Conservation (phyloP, 208 protist species). For the Zelonia costaricensis region DNA sequence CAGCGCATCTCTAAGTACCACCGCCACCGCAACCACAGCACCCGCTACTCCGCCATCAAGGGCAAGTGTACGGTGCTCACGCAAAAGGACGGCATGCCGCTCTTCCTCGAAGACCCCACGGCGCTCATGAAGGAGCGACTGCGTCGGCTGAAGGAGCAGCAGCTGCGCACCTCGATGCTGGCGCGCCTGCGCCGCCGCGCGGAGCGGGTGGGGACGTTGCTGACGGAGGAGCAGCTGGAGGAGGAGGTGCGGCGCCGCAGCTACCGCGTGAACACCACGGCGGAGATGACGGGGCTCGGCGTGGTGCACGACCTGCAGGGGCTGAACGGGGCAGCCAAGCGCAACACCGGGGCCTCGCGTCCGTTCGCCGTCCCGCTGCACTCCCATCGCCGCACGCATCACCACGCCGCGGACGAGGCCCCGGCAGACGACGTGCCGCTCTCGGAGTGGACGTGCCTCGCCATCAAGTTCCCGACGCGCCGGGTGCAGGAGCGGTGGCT, state of each 20-base stretch:
- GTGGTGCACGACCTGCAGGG: not conserved
- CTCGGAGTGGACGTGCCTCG: constrained; percentile 49
- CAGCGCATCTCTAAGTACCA: constrained; percentile 80
- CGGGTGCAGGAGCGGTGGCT: constrained; percentile 85
- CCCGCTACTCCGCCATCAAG: constrained; percentile 59
- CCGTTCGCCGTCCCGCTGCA: not conserved
- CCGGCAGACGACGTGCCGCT: constrained; percentile 20
- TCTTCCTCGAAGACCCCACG: constrained; percentile 67
- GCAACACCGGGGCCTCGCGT: not conserved
- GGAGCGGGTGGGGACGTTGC: not conserved
- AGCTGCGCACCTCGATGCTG: constrained; percentile 2
- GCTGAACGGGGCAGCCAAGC: not conserved
- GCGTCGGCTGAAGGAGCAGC: not conserved
- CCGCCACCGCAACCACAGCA: constrained; percentile 58
- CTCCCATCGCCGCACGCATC: no score
- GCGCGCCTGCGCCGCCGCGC: not conserved
- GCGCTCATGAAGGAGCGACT: constrained; percentile 31
- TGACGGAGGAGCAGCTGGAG: constrained; percentile 10
- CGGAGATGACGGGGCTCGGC: not conserved
- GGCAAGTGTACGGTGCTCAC: constrained; percentile 67
- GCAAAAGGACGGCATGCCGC: constrained; percentile 40
- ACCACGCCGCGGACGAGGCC: no score
- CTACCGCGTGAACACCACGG: not conserved
- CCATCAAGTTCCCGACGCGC: constrained; percentile 78
- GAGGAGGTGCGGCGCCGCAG: not conserved